Evolutionary conservation across 2,329 filamentous ascomycete genomes (phyloP), one percentile per base, ranked within the genome.

Genomic region (Fusarium xyrophilum): DNA sequence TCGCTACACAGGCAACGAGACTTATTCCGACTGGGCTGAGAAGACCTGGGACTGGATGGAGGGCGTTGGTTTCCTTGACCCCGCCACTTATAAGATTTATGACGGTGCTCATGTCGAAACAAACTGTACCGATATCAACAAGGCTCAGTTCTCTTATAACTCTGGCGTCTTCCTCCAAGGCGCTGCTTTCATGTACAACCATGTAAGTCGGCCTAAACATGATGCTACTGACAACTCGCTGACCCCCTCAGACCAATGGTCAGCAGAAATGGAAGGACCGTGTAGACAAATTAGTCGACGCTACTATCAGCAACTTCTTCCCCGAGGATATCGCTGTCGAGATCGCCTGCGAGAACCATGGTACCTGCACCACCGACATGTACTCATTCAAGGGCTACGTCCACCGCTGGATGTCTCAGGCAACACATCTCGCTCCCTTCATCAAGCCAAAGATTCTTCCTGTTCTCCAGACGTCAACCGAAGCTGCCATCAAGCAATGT

Each of bases 1-100:
- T 0, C 85, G 88, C 13, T 93, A 92, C 78, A 92, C 89, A 0
- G 81, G 81, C 33, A 91, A 93, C 72, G 71, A 81, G 2, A 89
- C 89, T 0, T 93, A 92, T 70, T 80, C 82, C 5, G 81, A 88
- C 9, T 89, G 87, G 82, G 90, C 90, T 2, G 82, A 84, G 59
- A 87, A 85, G 73, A 83, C 84, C 1, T 93, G 85, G 80, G 82
- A 91, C 42, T 90, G 91, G 87, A 82, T 88, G 17, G 76, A 76
- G 35, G 73, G 74, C 6, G 79, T 89, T 4, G 84, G 85, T 6
- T 85, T 89, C 65, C 84, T 93, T 55, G 86, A 89, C 65, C 81
- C 82, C 38, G 76, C 83, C 7, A 79, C 85, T 3, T 90, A 86
- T 71, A 85, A 88, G 63, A 81, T 90, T 39, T 88, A 84, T 60